Percentiles rank a stretch among this genome's conserved stretches.
phyloP scores from a whole-genome alignment of 257 asterid species.

The Nicotiana benthamiana region DNA sequence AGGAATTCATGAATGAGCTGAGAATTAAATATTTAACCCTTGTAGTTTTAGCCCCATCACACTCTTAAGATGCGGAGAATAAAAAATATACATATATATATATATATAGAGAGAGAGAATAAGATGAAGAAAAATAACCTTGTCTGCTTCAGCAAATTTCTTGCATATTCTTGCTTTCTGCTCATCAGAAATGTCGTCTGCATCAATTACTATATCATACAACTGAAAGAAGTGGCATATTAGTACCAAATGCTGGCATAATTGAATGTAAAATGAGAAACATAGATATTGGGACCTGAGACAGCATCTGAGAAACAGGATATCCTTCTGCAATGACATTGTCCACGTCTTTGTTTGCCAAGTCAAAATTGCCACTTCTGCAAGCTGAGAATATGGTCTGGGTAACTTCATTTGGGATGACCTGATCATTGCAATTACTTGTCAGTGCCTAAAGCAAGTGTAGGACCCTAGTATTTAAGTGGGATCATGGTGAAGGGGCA shows the following conservation, averaged over 20 bases:
- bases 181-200: conserved; percentile 62
- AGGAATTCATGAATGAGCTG: background rate
- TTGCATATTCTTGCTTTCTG: conserved; percentile 88
- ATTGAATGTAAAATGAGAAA: background rate
- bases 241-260: conserved; percentile 15
- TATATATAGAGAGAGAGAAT: background rate
- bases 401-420: conserved; percentile 61
- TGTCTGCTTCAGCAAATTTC: conserved; percentile 88
- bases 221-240: conserved; percentile 44
- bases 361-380: conserved; percentile 71
- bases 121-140: conserved; percentile 37
- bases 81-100: background rate
- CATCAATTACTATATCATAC: conserved; percentile 59
- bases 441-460: background rate
- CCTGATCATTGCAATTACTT: conserved; percentile 35
- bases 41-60: background rate
- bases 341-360: conserved; percentile 76
- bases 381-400: conserved; percentile 64
- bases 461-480: background rate
- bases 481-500: background rate
- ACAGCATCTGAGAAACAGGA: conserved; percentile 85
- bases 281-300: conserved; percentile 49
- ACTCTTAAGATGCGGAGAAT: background rate
- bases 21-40: background rate
- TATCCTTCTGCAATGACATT: conserved; percentile 88